These are phyloP conservation scores for Leccinum griseonigrum DNA, from an alignment of 1,284 basidiomycete species.

Conservation along the genomic window DNA sequence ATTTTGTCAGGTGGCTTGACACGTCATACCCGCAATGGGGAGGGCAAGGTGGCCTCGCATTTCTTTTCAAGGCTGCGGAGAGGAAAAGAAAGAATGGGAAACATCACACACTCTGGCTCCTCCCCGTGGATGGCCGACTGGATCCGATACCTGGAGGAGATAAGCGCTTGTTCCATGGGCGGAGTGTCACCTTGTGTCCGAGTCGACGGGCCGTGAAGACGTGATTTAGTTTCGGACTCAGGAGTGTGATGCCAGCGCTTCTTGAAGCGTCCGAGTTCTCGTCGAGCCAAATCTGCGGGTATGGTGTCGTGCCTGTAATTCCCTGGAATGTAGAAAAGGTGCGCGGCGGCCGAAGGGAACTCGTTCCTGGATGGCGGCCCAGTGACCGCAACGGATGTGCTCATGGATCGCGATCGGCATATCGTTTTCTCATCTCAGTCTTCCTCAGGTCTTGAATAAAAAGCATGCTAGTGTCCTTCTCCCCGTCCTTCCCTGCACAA, in stretches of 20 bases:
- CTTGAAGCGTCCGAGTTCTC: slow-evolving; percentile 14
- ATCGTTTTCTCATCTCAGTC: slow-evolving; percentile 25
- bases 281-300: slow-evolving; percentile 11
- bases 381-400: slow-evolving; percentile 17
- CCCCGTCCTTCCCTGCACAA: slow-evolving; percentile 1
- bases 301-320: slow-evolving; percentile 20
- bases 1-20: neutral
- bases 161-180: slow-evolving; percentile 3
- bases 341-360: slow-evolving; percentile 23
- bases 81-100: neutral
- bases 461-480: slow-evolving; percentile 10
- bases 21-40: neutral
- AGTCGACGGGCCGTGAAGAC: slow-evolving; percentile 6
- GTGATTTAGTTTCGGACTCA: slow-evolving; percentile 10
- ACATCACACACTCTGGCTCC: neutral
- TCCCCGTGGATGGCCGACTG: neutral
- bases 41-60: slow-evolving; percentile 2
- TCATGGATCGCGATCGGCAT: slow-evolving; percentile 20
- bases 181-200: neutral
- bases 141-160: slow-evolving; percentile 13
- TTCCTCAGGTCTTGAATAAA: slow-evolving; percentile 19
- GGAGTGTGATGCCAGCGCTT: slow-evolving; percentile 7
- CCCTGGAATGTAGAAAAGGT: slow-evolving; percentile 19
- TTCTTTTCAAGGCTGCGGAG: slow-evolving; percentile 3
- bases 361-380: slow-evolving; percentile 23